Evolutionary conservation across 768 basidiomycete genomes (phyloP), one percentile per base, ranked within the genome.

Genomic region (Phylloporus arenicola): DNA sequence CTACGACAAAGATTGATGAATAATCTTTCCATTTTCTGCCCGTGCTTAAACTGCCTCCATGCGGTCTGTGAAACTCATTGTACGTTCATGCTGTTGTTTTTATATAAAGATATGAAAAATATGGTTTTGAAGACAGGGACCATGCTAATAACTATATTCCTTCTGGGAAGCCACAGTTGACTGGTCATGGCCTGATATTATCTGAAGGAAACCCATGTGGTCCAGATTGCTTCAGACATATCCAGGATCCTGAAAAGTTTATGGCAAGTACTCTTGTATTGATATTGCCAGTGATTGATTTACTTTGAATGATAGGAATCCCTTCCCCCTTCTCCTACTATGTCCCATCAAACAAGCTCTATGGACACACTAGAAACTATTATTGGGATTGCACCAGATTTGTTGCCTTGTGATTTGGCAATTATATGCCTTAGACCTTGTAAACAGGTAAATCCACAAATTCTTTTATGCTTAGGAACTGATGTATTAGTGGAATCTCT

Each of bases 321-420:
- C 0, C 9, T 65, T 12, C 60, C 62, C 29, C 60, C 64, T 17
- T 50, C 56, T 27, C 52, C 55, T 11, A 40, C 8, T 17, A 27
- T 43, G 8, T 42, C 53, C 25, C 25, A 39, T 44, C 50, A 53
- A 16, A 42, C 34, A 20, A 3, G 52, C 0, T 61, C 56, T 10
- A 31, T 53, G 5, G 57, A 58, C 3, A 53, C 60, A 2, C 60
- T 80, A 1, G 42, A 57, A 13, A 70, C 69, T 30, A 50, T 78
- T 0, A 59, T 82, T 10, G 69, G 67, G 13, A 56, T 78, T 25
- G 60, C 69, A 11, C 78, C 81, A 8, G 74, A 81, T 48, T 51
- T 72, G 19, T 54, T 60, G 16, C 79, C 80, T 0, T 83, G 82
- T 52, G 68, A 78, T 53, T 53, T 82, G 24, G 74, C 80, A 17